These are phyloP conservation scores for Coriolopsis trogii DNA, from an alignment of 1,284 basidiomycete species.

Conservation along the genomic window DNA sequence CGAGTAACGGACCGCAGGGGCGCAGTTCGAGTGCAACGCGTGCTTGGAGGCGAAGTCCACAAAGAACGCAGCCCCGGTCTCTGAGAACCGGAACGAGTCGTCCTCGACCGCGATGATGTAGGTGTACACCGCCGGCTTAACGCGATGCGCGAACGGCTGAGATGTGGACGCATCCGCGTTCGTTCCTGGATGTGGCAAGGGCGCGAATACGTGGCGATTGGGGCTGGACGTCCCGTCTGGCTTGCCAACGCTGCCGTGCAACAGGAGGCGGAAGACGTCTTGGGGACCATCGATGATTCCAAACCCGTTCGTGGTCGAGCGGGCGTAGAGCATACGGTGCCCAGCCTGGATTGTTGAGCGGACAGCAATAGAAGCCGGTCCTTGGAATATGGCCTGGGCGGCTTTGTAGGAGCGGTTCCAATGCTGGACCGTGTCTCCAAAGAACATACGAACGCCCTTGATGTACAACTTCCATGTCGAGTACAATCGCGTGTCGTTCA, in stretches of 20 bases:
- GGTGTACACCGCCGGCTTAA: constrained; percentile 80
- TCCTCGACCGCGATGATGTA: constrained; percentile 74
- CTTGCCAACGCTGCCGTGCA: constrained; percentile 39
- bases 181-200: background rate
- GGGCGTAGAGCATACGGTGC: constrained; percentile 74
- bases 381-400: constrained; percentile 70
- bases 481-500: constrained; percentile 68
- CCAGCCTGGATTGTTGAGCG: constrained; percentile 70
- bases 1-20: constrained; percentile 60
- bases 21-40: constrained; percentile 46
- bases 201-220: too few relatives aligned
- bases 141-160: constrained; percentile 45
- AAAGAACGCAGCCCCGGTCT: constrained; percentile 80
- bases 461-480: constrained; percentile 81
- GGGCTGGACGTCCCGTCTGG: constrained; percentile 8
- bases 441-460: constrained; percentile 59
- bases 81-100: constrained; percentile 74
- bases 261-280: constrained; percentile 55
- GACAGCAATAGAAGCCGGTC: constrained; percentile 60
- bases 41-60: constrained; percentile 80
- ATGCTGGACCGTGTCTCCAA: constrained; percentile 59
- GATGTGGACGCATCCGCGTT: constrained; percentile 13
- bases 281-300: constrained; percentile 53
- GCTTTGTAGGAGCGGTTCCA: constrained; percentile 72
- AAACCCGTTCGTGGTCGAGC: constrained; percentile 62